Percentiles rank a stretch among this genome's conserved stretches.
These are phyloP conservation scores for Tetragonia tetragonoides DNA, from an alignment of 148 eudicot species.

Conservation along the genomic window DNA sequence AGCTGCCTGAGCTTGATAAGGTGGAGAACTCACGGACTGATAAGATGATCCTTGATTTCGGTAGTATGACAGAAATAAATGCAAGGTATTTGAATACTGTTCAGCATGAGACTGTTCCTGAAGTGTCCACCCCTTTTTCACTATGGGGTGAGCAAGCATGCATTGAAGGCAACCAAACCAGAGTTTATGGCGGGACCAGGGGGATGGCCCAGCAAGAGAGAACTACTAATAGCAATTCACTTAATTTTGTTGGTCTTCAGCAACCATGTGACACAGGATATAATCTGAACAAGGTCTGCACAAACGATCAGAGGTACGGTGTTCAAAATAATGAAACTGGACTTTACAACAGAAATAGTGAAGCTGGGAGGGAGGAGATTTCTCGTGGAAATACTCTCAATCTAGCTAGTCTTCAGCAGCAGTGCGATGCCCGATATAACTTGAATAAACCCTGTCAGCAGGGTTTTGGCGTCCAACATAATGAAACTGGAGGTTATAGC, in stretches of 20 bases:
- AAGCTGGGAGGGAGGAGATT: slow-evolving; percentile 22
- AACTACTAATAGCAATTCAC: slow-evolving; percentile 35
- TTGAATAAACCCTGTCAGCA: slow-evolving; percentile 42
- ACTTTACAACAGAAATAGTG: slow-evolving; percentile 23
- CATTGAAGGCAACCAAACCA: slow-evolving; percentile 37
- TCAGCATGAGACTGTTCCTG: slow-evolving; percentile 32
- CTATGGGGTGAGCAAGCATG: slow-evolving; percentile 52
- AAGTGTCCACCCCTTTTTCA: slow-evolving; percentile 39
- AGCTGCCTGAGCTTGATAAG: slow-evolving; percentile 43
- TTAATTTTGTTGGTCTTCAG: slow-evolving; percentile 35
- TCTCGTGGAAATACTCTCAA: slow-evolving; percentile 32
- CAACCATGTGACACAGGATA: slow-evolving; percentile 33
- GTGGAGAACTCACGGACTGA: slow-evolving; percentile 34
- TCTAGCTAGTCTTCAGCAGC: slow-evolving; percentile 28
- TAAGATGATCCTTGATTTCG: slow-evolving; percentile 53
- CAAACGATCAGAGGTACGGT: slow-evolving; percentile 31
- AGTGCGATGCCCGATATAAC: slow-evolving; percentile 31
- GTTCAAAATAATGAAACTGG: slow-evolving; percentile 28
- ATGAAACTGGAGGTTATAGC: slow-evolving; percentile 37
- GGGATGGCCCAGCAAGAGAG: slow-evolving; percentile 36
- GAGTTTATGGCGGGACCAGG: slow-evolving; percentile 32
- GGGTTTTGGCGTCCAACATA: slow-evolving; percentile 40
- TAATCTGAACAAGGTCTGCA: slow-evolving; percentile 31
- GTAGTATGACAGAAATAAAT: slow-evolving; percentile 37
- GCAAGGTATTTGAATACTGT: slow-evolving; percentile 38